Evolutionary conservation across 1,284 basidiomycete species (phyloP), one percentile per base, ranked within the genome.

Genomic region (Sanghuangporus sanghuang): DNA sequence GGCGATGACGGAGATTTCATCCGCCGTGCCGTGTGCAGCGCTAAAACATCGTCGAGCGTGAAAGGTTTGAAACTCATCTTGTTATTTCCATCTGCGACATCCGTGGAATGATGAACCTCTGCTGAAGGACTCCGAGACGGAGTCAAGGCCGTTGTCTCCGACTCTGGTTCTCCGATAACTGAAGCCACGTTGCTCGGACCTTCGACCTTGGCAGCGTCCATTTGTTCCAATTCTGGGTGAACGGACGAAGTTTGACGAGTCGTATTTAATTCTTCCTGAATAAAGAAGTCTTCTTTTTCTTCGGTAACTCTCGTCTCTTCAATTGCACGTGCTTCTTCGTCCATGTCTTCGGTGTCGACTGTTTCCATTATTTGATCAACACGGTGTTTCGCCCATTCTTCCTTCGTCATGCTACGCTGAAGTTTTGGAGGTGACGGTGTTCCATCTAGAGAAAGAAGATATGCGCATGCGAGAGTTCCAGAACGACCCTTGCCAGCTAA

Each of bases 401-500:
- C 79, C 11, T 76, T 72, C 9, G 76, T 76, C 66, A 82, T 76
- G 63, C 77, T 85, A 12, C 79, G 75, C 68, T 81, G 74, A 3
- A 82, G 74, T 42, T 74, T 73, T 0, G 84, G 84, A 14, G 83
- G 77, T 5, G 74, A 76, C 2, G 83, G 81, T 2, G 73, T 69
- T 58, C 76, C 73, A 42, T 83, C 78, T 2, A 84, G 76, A 0
- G 89, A 81, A n/a, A 93, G 81, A 1, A 93, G 79, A 72, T 93
- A 93, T 6, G 89, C 78, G 71, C 91, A 93, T 0, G 91, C 88
- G 68, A 93, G 81, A 0, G 89, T 93, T 6, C 92, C 92, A 0
- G 90, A 92, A 57, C 92, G 81, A 14, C 92, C 92, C 73, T 94
- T 91, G 0, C 89, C 89, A 64, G 90, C 90, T 91, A 55, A 46